Evolutionary conservation across 1,139 yeast species (phyloP).

Genomic region (Suhomyces bolitotheri): DNA sequence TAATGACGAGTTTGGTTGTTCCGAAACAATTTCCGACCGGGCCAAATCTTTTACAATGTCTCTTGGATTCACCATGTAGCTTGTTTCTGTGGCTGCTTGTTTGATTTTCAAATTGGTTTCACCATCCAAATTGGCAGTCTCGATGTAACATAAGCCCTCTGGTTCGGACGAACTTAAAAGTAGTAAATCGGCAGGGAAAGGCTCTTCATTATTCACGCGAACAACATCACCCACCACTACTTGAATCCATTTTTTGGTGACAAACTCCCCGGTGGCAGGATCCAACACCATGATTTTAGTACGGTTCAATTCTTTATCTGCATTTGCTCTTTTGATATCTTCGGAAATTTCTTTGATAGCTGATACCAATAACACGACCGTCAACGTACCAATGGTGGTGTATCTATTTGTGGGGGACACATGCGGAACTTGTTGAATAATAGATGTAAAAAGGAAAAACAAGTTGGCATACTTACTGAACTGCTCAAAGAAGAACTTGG

Average conservation of each 20-base stretch:
- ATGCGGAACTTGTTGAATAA: slow-evolving; percentile 94
- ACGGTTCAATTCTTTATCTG: slow-evolving; percentile 86
- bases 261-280: slow-evolving; percentile 59
- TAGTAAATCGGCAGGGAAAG: slow-evolving; percentile 91
- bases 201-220: slow-evolving; percentile 79
- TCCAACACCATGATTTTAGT: slow-evolving; percentile 75
- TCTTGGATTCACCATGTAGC: slow-evolving; percentile 66
- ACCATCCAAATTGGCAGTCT: slow-evolving; percentile 96
- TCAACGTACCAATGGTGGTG: slow-evolving; percentile 90
- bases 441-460: slow-evolving; percentile 88
- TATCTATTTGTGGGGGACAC: slow-evolving; percentile 96
- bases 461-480: slow-evolving; percentile 96
- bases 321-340: slow-evolving; percentile 83
- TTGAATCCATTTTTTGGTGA: slow-evolving; percentile 76
- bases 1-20: slow-evolving; percentile 90
- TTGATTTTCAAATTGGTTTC: slow-evolving; percentile 96
- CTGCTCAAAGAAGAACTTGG: slow-evolving; percentile 93
- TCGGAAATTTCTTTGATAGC: slow-evolving; percentile 91
- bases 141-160: slow-evolving; percentile 95
- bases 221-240: slow-evolving; percentile 91
- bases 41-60: slow-evolving; percentile 48
- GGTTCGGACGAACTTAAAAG: slow-evolving; percentile 92
- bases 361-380: slow-evolving; percentile 82
- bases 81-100: slow-evolving; percentile 80
- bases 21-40: slow-evolving; percentile 59